Base-by-base conservation (phyloP, 2,329 filamentous ascomycete species). In the Colletotrichum eleusines region DNA sequence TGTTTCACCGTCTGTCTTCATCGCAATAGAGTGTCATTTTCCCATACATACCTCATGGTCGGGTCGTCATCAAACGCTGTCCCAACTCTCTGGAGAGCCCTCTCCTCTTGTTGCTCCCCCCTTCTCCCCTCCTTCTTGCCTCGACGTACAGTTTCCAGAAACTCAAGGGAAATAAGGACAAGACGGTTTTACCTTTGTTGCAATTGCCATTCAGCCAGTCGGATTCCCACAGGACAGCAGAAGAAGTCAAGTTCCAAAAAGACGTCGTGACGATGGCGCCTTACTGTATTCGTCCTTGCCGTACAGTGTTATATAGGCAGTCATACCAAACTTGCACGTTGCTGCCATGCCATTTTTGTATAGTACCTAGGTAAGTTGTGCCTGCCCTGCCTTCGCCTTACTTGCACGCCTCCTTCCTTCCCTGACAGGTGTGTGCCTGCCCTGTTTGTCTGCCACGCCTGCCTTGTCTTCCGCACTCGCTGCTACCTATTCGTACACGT, bases 1-100 rank as follows among this genome's bases (percentile, higher is more conserved):
- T 66, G 58, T 71, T 51, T 71, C 51, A 68, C 50, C 38, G 68
- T 57, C 23, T 28, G 57, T 57, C 23, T 59, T 67, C 26, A 53
- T 59, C 35, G 50, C 51, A 48, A 68, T 68, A 65, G 46, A 12
- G 40, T 40, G 33, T 40, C 53, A 48, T 61, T 31, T 46, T 59
- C 63, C 51, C 60, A 31, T 38, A 38, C 68, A 62, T 67, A 20
- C 63, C 63, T 67, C 50, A 18, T 46, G 57, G 48, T 66, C n/a
- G 23, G 58, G 31, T 55, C 31, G 14, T 70, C 50, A 61, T 69
- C 40, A 61, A 69, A 66, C 18, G 31, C 23, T 60, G 40, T 60
- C 51, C 53, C 54, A 54, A 66, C 42, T 42, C 33, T 35, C 63
- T 55, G 50, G 50, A 54, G 40, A 40, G 5, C 16, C 5, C 48